Evolutionary conservation across 345 rosid species (phyloP).

Genomic region (Syzygium jambos): DNA sequence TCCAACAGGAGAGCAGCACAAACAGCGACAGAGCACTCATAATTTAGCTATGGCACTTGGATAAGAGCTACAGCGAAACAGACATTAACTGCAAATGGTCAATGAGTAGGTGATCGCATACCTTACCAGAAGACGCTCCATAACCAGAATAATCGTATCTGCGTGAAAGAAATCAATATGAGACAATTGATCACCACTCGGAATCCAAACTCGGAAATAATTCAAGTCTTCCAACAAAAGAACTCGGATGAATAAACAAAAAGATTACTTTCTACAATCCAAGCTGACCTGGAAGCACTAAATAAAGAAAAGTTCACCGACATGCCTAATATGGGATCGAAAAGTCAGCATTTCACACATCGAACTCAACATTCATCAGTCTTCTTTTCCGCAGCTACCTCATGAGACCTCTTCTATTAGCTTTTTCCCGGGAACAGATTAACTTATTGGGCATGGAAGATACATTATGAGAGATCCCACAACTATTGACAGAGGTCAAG

Average conservation of each 20-base stretch:
- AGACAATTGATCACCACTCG: not conserved
- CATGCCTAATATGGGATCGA: not conserved
- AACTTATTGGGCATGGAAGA: not conserved
- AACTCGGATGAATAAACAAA: not conserved
- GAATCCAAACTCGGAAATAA: not conserved
- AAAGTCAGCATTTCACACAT: not conserved
- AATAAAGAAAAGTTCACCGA: not conserved
- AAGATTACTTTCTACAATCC: not conserved
- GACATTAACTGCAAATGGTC: not conserved
- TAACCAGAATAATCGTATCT: conserved; percentile 99
- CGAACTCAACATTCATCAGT: not conserved
- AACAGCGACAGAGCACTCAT: not conserved
- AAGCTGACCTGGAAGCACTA: not conserved
- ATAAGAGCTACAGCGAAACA: not conserved
- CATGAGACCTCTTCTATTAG: not conserved
- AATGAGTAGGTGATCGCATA: conserved; percentile 14
- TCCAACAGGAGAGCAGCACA: not conserved
- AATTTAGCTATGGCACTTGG: not conserved
- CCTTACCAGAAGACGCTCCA: conserved; percentile 96
- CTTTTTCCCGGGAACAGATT: not conserved
- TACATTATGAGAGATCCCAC: not conserved
- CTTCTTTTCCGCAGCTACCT: not conserved
- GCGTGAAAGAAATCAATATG: conserved; percentile 2
- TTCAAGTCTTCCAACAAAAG: not conserved
- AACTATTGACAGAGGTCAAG: not conserved